These are phyloP conservation scores for Trametes polyzona DNA, from an alignment of 1,284 basidiomycete genomes.

Conservation along the genomic window DNA sequence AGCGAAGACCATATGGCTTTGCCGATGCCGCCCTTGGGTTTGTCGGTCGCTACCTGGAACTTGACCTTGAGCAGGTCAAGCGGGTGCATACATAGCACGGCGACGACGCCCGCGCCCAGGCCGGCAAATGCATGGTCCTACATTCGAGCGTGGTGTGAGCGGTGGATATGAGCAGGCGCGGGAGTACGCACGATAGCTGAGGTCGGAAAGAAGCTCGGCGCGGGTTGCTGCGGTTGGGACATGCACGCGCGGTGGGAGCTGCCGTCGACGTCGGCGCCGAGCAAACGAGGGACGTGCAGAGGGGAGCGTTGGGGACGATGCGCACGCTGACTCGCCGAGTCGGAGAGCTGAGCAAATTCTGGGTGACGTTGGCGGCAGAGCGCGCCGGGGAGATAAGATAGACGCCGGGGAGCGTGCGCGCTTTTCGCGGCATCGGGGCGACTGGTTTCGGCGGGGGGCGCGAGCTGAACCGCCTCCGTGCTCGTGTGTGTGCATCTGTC, in stretches of 20 bases:
- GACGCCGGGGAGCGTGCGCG: constrained; percentile 8
- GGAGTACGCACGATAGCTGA: constrained; percentile 54
- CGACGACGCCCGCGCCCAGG: constrained; percentile 90
- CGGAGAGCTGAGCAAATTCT: constrained; percentile 3
- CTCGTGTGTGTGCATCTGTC: neutral
- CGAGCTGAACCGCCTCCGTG: neutral
- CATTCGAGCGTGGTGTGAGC: constrained; percentile 9
- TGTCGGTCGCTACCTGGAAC: constrained; percentile 86
- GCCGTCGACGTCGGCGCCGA: constrained; percentile 2
- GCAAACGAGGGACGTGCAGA: neutral
- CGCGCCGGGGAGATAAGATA: constrained; percentile 20
- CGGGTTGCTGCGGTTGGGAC: constrained; percentile 21
- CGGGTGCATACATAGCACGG: constrained; percentile 97
- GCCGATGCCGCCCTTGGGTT: constrained; percentile 67
- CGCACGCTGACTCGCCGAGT: neutral
- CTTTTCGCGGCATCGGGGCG: neutral
- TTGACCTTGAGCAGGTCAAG: constrained; percentile 96
- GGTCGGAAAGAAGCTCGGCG: constrained; percentile 74
- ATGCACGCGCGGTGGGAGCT: constrained; percentile 14
- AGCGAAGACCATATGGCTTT: constrained; percentile 81
- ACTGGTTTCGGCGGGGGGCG: too few species aligned
- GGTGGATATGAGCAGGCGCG: neutral
- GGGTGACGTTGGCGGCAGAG: neutral
- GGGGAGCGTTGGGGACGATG: constrained; percentile 14
- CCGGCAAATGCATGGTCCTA: constrained; percentile 95